Evolutionary conservation across 345 rosid genomes (phyloP).

Genomic region (Gossypium ekmanianum): DNA sequence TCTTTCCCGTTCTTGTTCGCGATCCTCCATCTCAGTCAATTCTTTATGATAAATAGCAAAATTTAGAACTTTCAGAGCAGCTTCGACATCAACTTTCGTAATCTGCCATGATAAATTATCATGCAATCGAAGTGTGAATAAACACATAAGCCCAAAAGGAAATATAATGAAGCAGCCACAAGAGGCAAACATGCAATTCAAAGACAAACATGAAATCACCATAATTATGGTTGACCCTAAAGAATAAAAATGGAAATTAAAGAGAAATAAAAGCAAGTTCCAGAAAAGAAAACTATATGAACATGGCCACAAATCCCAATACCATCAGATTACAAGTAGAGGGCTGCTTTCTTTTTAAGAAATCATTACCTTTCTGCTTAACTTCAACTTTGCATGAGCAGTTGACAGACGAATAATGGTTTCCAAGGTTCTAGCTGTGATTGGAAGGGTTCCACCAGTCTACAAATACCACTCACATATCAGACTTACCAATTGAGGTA

Average conservation of each 20-base stretch:
- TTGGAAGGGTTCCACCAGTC: conserved; percentile 97
- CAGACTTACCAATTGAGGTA: conserved; percentile 6
- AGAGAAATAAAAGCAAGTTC: not conserved
- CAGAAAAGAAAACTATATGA: not conserved
- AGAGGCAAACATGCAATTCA: not conserved
- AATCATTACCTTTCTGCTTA: conserved; percentile 65
- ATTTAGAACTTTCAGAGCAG: conserved; percentile 79
- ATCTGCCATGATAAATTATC: conserved; percentile 47
- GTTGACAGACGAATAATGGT: conserved; percentile 96
- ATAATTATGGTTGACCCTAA: not conserved
- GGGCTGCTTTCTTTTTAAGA: conserved; percentile 1
- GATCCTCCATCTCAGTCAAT: conserved; percentile 90
- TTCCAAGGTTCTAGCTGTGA: conserved; percentile 95
- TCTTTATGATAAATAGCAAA: conserved; percentile 95
- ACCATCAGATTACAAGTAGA: not conserved
- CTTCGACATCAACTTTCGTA: conserved; percentile 71
- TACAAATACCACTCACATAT: conserved; percentile 31
- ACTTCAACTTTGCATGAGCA: conserved; percentile 92
- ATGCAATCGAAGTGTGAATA: not conserved
- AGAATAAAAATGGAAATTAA: not conserved
- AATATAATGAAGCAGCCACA: not conserved
- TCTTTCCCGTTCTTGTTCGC: conserved; percentile 75
- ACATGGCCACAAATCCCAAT: not conserved
- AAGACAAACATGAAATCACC: not conserved
- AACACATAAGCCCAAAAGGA: not conserved